Evolutionary conservation across 2,329 filamentous ascomycete genomes (phyloP).

Genomic region (Sporothrix schenckii): DNA sequence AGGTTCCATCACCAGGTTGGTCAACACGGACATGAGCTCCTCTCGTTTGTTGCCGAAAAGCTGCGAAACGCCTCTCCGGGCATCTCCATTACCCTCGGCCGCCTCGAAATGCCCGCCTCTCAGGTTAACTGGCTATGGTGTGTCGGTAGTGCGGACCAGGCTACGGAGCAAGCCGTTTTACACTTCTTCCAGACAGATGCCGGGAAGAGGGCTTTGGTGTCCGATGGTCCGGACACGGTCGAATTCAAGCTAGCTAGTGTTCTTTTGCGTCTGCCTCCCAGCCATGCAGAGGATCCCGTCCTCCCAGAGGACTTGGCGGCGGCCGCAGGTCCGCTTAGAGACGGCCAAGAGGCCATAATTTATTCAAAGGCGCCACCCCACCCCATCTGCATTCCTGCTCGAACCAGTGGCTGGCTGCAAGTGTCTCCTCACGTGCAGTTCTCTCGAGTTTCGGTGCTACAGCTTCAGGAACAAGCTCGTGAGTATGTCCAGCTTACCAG

Average conservation of each 20-base stretch:
- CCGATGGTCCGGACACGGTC: slow-evolving; percentile 2
- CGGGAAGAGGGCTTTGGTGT: neutral
- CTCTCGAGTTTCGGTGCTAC: neutral
- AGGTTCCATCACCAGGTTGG: slow-evolving; percentile 6
- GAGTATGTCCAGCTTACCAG: slow-evolving; percentile 2
- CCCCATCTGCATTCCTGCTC: slow-evolving; percentile 15
- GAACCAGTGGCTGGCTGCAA: slow-evolving; percentile 8
- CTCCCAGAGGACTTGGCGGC: slow-evolving; percentile 3
- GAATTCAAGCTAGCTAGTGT: slow-evolving; percentile 16
- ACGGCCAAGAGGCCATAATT: slow-evolving; percentile 8
- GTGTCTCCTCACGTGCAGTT: slow-evolving; percentile 13
- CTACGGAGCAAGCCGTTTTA: slow-evolving; percentile 9
- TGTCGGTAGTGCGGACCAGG: slow-evolving; percentile 9
- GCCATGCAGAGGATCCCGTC: neutral
- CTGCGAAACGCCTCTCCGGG: slow-evolving; percentile 2
- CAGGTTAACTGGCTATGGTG: slow-evolving; percentile 13
- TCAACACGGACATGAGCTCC: slow-evolving; percentile 3
- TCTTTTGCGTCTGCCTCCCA: slow-evolving; percentile 7
- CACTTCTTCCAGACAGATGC: slow-evolving; percentile 17
- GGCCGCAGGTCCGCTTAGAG: neutral
- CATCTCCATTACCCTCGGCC: slow-evolving; percentile 17
- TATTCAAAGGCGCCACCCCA: neutral
- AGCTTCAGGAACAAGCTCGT: slow-evolving; percentile 18
- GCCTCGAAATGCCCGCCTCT: slow-evolving; percentile 7
- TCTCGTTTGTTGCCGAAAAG: slow-evolving; percentile 1